Evolutionary conservation across 306 rosid genomes (phyloP).

Genomic region (Cyclanthera cordifolia): DNA sequence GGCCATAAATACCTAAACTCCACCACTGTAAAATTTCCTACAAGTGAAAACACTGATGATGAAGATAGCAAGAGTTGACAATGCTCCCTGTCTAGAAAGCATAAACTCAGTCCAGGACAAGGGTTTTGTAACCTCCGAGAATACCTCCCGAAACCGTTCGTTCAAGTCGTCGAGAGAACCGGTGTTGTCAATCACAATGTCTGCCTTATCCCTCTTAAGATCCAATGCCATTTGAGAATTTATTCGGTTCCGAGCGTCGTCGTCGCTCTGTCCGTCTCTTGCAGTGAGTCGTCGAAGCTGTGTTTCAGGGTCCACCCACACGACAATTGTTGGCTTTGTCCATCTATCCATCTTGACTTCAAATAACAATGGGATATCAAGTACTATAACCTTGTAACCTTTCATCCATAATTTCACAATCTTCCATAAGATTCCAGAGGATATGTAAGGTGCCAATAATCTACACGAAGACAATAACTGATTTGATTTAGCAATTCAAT

Average conservation of each 20-base stretch:
- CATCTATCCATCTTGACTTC: conserved; percentile 74
- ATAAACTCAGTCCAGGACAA: conserved; percentile 62
- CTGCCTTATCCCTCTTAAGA: conserved; percentile 47
- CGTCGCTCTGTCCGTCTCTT: conserved; percentile 46
- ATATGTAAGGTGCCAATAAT: conserved; percentile 64
- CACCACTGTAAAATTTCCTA: conserved; percentile 19
- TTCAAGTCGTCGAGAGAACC: conserved; percentile 60
- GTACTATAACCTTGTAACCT: conserved; percentile 67
- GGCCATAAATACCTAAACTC: conserved; percentile 2
- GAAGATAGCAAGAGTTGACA: conserved; percentile 27
- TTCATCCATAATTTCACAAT: conserved; percentile 63
- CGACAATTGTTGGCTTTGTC: conserved; percentile 75
- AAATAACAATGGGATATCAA: conserved; percentile 68
- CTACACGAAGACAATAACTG: conserved; percentile 32
- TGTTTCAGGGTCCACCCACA: conserved; percentile 78
- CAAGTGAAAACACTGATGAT: conserved; percentile 35
- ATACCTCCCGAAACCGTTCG: conserved; percentile 40
- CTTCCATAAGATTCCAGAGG: conserved; percentile 69
- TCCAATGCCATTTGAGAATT: conserved; percentile 75
- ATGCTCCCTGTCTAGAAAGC: conserved; percentile 61
- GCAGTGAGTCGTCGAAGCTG: conserved; percentile 54
- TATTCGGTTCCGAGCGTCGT: conserved; percentile 49
- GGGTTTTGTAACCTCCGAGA: conserved; percentile 46
- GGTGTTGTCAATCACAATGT: conserved; percentile 59
- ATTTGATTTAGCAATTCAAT: conserved; percentile 13